Evolutionary conservation across 1,284 basidiomycete species (phyloP), one percentile per base, ranked within the genome.

Genomic region (Moesziomyces sp.): DNA sequence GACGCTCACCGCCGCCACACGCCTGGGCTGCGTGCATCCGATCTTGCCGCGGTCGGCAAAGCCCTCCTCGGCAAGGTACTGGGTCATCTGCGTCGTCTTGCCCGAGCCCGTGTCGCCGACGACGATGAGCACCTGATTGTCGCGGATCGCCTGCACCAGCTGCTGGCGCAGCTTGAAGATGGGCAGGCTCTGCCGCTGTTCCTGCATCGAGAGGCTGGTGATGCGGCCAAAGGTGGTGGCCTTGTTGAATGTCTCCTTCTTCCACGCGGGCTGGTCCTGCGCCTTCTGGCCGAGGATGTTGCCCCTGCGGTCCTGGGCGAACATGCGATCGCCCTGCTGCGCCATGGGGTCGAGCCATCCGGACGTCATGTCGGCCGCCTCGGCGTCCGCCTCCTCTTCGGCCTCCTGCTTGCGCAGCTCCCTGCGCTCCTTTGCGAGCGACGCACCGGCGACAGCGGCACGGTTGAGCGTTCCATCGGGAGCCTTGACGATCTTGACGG

Each of bases 341-440:
- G 96, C 92, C 94, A 98, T 97, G 10, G 97, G 97, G 85, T 99
- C 97, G 35, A 97, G 88, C 97, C 97, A 99, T 9, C 94, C 94
- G 30, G 93, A 91, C 72, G 89, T 93, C 85, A 97, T 92, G 85
- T 99, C 95, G 33, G 92, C 89, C 33, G 93, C 89, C 84, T 99
- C 91, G 0, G 94, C 93, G 83, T 99, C 97, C 0, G 93, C 96
- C 79, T 92, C 87, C 65, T 99, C 97, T 81, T 97, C 96, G 14
- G 89, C 91, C 83, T 99, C 95, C 83, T 98, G 93, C 80, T 97
- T 93, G 63, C 93, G 89, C 54, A 99, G 86, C 84, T 99, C 97
- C 47, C 94, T 88, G 52, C 97, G 89, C 85, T 99, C 97, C 85
- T 97, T 97, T 10, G 97, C 93, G 2, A 98, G 86, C 3, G 93